phyloP scores from a whole-genome alignment of 805 yeast genomes.

The Wickerhamiella slavikovae region DNA sequence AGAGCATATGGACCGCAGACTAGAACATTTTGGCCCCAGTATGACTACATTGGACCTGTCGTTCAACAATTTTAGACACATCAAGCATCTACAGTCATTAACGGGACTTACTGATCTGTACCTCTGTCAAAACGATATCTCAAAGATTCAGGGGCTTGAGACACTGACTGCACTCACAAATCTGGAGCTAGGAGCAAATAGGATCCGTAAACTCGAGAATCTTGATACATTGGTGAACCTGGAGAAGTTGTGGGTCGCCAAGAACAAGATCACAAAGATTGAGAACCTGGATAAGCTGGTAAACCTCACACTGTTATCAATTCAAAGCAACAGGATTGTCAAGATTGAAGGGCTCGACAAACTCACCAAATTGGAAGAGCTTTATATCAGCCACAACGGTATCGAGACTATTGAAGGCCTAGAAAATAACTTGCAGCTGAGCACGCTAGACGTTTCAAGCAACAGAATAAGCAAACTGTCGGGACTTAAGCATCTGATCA shows the following conservation, averaged over 20 bases:
- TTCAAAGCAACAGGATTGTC: slow-evolving; percentile 66
- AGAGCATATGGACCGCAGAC: slow-evolving; percentile 49
- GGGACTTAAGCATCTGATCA: slow-evolving; percentile 38
- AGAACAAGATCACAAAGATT: slow-evolving; percentile 49
- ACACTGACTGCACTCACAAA: slow-evolving; percentile 35
- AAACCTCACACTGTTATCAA: slow-evolving; percentile 57
- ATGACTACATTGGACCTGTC: slow-evolving; percentile 50
- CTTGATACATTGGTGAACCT: slow-evolving; percentile 34
- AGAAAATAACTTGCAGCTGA: slow-evolving; percentile 44
- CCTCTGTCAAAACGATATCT: slow-evolving; percentile 75
- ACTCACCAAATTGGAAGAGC: slow-evolving; percentile 54
- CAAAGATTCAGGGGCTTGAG: slow-evolving; percentile 46
- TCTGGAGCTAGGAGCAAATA: slow-evolving; percentile 83
- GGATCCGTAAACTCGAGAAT: slow-evolving; percentile 33
- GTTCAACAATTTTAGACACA: slow-evolving; percentile 72
- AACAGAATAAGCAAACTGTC: slow-evolving; percentile 44
- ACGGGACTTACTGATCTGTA: slow-evolving; percentile 44
- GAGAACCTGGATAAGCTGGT: slow-evolving; percentile 38
- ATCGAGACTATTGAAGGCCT: slow-evolving; percentile 56
- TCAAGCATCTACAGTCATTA: slow-evolving; percentile 53
- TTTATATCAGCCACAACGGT: slow-evolving; percentile 75
- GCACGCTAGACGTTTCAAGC: slow-evolving; percentile 62
- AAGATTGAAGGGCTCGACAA: slow-evolving; percentile 67
- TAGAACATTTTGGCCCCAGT: slow-evolving; percentile 32
- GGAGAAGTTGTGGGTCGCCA: slow-evolving; percentile 80